A percentile compares a stretch with the other conserved stretches of the same genome.
Conservation (phyloP, 768 basidiomycete genomes). For the Xerocomellus chrysenteron region DNA sequence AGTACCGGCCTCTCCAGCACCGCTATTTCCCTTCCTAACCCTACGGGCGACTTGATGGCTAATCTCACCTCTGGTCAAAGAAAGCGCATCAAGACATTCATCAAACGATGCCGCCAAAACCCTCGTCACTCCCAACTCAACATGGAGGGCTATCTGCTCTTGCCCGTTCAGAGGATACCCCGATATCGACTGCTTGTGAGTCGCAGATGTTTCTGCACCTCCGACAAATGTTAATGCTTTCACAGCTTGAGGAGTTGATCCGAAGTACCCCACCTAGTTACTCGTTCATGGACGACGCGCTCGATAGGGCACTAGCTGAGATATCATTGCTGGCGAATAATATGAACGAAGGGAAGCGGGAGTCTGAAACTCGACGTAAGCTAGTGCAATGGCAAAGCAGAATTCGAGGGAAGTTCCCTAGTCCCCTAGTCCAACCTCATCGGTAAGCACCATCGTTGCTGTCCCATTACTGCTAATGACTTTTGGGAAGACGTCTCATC, state of each 20-base stretch:
- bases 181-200: conserved; percentile 91
- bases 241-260: conserved; percentile 76
- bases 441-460: conserved; percentile 48
- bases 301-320: conserved; percentile 83
- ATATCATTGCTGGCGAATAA: conserved; percentile 87
- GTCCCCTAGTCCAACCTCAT: conserved; percentile 98
- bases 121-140: conserved; percentile 93
- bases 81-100: conserved; percentile 83
- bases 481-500: conserved; percentile 68
- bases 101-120: conserved; percentile 87
- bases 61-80: conserved; percentile 75
- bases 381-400: conserved; percentile 89
- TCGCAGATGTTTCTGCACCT: conserved; percentile 14
- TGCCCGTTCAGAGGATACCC: conserved; percentile 95
- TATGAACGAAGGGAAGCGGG: conserved; percentile 98
- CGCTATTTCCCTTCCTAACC: conserved; percentile 45
- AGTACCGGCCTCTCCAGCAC: conserved; percentile 59
- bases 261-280: conserved; percentile 80
- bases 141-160: conserved; percentile 87
- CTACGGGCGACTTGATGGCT: conserved; percentile 44
- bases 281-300: conserved; percentile 74
- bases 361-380: conserved; percentile 87
- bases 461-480: conserved; percentile 6
- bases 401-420: conserved; percentile 90
- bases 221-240: conserved; percentile 1